Evolutionary conservation across 2,329 filamentous ascomycete genomes (phyloP), one percentile per base, ranked within the genome.

Genomic region (Chrysosporium keratinophilum): DNA sequence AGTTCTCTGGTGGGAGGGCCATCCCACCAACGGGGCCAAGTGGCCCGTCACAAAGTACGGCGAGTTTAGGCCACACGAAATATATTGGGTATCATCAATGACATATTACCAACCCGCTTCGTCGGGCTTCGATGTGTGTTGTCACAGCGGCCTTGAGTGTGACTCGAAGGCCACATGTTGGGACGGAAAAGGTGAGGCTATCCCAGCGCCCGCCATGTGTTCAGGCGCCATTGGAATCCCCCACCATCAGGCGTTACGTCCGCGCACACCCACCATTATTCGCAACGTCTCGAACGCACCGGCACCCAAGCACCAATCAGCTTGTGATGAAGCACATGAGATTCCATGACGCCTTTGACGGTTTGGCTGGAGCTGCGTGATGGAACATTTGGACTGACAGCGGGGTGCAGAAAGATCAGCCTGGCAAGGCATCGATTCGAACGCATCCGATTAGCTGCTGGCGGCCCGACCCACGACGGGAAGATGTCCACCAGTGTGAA

Each of bases 131-230:
- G 20, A 43, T 44, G 11, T 51, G 49, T 41, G 49, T 51, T 51
- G 49, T 44, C 49, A 51, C 12, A 12, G 39, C 28, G 6, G 48
- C 5, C 10, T 37, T 23, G 37, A 42, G 17, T 23, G 49, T 23
- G 17, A 14, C 6, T 14, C 19, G 35, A 37, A 37, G 2, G 19
- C 40, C 28, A 50, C 15, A 44, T 37, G 49, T 51, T 19, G 31
- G 49, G 40, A 40, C 28, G 49, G 41, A 10, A 44, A 44, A 43
- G 39, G 42, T 46, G 50, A 52, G 50, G 50, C 50, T 34, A 42
- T 44, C 39, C 40, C 40, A 10, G 48, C 20, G 31, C 6, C n/a
- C n/a, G 50, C 50, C 50, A 52, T 46, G 50, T 52, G 50, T 52
- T 41, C 10, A 17, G 42, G 42, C n/a, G 19, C 20, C 42, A 52